Percentiles rank a stretch among this genome's conserved stretches.
phyloP scores from a whole-genome alignment of 805 yeast genomes.

The Cephaloascus fragrans region DNA sequence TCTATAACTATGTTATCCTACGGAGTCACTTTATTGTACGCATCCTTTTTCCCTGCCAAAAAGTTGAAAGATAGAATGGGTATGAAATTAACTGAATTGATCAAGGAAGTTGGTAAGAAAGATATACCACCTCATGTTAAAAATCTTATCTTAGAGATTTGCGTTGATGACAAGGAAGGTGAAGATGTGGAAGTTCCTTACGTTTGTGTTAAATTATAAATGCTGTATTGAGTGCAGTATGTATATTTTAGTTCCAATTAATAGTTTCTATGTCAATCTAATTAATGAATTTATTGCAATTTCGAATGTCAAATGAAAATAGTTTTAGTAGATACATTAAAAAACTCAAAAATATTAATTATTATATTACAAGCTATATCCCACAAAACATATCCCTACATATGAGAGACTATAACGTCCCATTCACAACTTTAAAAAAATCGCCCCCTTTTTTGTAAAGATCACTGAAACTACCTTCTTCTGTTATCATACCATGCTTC shows the following conservation, averaged over 20 bases:
- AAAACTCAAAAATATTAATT: too few species aligned
- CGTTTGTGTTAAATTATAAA: slow-evolving; percentile 45
- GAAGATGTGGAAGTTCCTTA: slow-evolving; percentile 96
- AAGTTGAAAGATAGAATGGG: slow-evolving; percentile 71
- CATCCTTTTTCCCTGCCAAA: slow-evolving; percentile 88
- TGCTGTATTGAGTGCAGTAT: too few species aligned
- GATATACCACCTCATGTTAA: slow-evolving; percentile 65
- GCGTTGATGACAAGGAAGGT: slow-evolving; percentile 85
- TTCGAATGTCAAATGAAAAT: too few species aligned
- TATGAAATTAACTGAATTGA: slow-evolving; percentile 62
- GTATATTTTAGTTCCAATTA: too few species aligned
- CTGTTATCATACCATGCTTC: slow-evolving; percentile 36
- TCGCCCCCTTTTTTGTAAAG: slow-evolving; percentile 17
- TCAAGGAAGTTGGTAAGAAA: slow-evolving; percentile 79
- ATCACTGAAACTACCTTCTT: slow-evolving; percentile 28
- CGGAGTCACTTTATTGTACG: slow-evolving; percentile 83
- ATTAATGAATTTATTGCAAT: too few species aligned
- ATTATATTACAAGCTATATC: too few species aligned
- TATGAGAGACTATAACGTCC: too few species aligned
- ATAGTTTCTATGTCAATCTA: too few species aligned
- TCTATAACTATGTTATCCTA: slow-evolving; percentile 86
- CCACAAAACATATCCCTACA: too few species aligned
- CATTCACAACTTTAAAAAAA: slow-evolving; percentile 6
- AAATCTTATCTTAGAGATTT: slow-evolving; percentile 78
- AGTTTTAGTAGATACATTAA: too few species aligned